phyloP scores from a whole-genome alignment of 148 eudicot genomes.

The Vaccinium vitisidaea region DNA sequence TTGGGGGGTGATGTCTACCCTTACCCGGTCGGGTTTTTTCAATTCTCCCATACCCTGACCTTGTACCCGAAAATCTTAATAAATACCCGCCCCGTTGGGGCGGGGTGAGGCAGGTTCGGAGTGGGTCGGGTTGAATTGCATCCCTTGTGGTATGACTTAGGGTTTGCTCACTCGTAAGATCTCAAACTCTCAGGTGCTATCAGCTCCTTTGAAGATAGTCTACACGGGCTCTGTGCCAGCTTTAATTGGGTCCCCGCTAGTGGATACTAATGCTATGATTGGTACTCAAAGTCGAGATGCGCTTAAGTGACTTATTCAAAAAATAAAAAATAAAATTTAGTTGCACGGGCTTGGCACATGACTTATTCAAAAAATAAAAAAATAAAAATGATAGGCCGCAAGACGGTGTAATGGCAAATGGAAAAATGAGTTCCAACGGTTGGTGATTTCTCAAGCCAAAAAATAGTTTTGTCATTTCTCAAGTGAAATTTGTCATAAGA shows the following conservation, averaged over 20 bases:
- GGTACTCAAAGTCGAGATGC: background rate
- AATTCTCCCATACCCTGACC: too few relatives aligned
- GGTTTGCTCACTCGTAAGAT: too few relatives aligned
- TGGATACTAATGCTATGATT: background rate
- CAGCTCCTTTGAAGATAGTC: background rate
- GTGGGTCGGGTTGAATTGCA: too few relatives aligned
- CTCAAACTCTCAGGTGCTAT: background rate
- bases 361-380: background rate
- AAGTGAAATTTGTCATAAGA: background rate
- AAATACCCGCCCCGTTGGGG: too few relatives aligned
- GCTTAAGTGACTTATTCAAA: background rate
- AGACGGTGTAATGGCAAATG: background rate
- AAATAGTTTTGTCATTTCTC: background rate
- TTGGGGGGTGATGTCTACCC: too few relatives aligned
- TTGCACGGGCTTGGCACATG: background rate
- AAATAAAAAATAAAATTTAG: background rate
- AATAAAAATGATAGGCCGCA: background rate
- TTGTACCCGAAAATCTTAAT: too few relatives aligned
- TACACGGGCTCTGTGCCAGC: background rate
- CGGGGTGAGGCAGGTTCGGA: too few relatives aligned
- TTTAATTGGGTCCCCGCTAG: background rate
- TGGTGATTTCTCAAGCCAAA: background rate
- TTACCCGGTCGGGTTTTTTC: too few relatives aligned
- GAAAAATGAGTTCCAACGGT: background rate
- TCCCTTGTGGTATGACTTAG: too few relatives aligned